Conservation (phyloP, 2,329 filamentous ascomycete genomes). For the Colletotrichum sp. region DNA sequence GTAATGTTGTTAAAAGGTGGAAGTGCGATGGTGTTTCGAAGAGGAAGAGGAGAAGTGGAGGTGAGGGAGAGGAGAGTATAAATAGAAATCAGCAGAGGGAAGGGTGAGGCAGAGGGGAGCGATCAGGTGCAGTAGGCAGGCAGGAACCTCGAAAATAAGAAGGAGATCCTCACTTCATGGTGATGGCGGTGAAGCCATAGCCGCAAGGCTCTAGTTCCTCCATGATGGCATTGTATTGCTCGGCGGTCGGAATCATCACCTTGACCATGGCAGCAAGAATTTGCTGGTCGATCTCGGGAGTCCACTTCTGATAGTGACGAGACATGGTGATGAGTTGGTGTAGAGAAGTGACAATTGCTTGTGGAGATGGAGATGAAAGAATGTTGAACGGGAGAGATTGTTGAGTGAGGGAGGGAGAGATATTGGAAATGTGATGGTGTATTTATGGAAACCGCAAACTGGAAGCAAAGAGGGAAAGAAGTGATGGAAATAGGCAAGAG, state of each 20-base stretch:
- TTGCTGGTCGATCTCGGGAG: conserved; percentile 44
- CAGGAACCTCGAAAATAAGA: neutral
- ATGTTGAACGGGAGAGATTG: neutral
- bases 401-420: neutral
- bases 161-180: conserved; percentile 41
- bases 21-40: neutral
- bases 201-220: conserved; percentile 32
- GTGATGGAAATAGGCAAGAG: neutral
- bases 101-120: neutral
- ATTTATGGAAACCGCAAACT: neutral
- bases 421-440: neutral
- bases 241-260: conserved; percentile 34
- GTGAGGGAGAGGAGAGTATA: neutral
- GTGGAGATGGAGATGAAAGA: neutral
- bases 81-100: neutral
- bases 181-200: conserved; percentile 43
- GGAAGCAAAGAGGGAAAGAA: neutral
- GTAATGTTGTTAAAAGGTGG: neutral
- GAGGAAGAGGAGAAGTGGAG: neutral
- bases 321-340: neutral
- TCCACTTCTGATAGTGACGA: conserved; percentile 43
- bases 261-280: conserved; percentile 47
- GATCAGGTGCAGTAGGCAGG: neutral
- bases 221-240: conserved; percentile 42
- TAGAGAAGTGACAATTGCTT: too few species aligned